Conservation (phyloP, 441 rosid genomes). For the Erysimum cheiri region DNA sequence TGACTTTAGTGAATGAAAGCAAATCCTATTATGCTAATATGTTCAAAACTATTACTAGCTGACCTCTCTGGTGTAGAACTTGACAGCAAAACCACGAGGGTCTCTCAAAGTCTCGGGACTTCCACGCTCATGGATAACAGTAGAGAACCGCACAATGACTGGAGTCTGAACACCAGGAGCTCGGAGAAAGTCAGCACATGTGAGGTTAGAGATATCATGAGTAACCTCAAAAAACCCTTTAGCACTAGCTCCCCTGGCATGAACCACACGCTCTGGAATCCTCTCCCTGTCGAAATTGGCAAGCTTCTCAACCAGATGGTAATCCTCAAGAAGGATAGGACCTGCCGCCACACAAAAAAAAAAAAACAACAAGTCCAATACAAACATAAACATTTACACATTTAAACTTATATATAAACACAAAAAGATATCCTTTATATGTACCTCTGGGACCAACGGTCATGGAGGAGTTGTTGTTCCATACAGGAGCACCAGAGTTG, state of each 20-base stretch:
- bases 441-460: conserved; percentile 91
- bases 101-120: conserved; percentile 96
- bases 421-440: no score
- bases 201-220: conserved; percentile 70
- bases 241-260: conserved; percentile 95
- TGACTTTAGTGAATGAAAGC: background rate
- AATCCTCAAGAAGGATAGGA: conserved; percentile 94
- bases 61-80: conserved; percentile 98
- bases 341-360: conserved; percentile 60
- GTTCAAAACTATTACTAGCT: background rate
- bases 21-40: background rate
- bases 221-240: conserved; percentile 59
- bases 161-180: conserved; percentile 98
- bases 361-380: background rate
- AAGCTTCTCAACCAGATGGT: conserved; percentile 88
- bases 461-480: conserved; percentile 85
- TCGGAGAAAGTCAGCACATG: conserved; percentile 95
- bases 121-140: conserved; percentile 93
- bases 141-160: conserved; percentile 82
- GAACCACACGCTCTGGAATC: conserved; percentile 98
- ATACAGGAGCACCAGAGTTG: conserved; percentile 93
- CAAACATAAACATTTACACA: background rate
- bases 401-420: no score
- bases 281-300: conserved; percentile 94
- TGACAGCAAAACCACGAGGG: conserved; percentile 97